Evolutionary conservation across 805 yeast genomes (phyloP).

Genomic region (Pichia pseudocactophila): DNA sequence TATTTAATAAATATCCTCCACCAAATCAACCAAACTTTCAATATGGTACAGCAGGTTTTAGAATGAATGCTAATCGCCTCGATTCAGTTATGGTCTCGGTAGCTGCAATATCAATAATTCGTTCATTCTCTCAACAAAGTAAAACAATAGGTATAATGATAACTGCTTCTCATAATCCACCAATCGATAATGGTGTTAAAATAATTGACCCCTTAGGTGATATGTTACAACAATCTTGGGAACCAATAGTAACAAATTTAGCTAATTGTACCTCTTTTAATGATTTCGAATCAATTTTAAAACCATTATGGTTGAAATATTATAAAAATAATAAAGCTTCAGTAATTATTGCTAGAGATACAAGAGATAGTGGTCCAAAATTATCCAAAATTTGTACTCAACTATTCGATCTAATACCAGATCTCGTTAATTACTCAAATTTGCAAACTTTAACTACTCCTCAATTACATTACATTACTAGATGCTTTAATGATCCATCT

Average conservation of each 20-base stretch:
- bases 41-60: conserved; percentile 98
- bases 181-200: conserved; percentile 85
- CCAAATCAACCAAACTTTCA: conserved; percentile 37
- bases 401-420: conserved; percentile 29
- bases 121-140: conserved; percentile 56
- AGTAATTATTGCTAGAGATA: conserved; percentile 74
- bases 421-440: conserved; percentile 37
- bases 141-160: conserved; percentile 91
- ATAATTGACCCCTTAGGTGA: conserved; percentile 90
- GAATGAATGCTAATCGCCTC: conserved; percentile 58
- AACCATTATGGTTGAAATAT: conserved; percentile 30
- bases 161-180: conserved; percentile 93
- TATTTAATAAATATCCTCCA: conserved; percentile 32
- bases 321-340: conserved; percentile 34
- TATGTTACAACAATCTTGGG: conserved; percentile 84
- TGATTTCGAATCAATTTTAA: conserved; percentile 29
- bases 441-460: conserved; percentile 83
- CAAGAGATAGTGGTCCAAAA: conserved; percentile 73
- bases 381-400: conserved; percentile 44
- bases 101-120: conserved; percentile 71
- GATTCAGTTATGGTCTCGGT: conserved; percentile 80
- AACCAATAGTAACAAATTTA: conserved; percentile 62
- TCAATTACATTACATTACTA: conserved; percentile 80
- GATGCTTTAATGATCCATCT: conserved; percentile 53
- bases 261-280: conserved; percentile 58